Evolutionary conservation across 164 flowering plant genomes (phyloP).

Genomic region (Stephania cephalantha): DNA sequence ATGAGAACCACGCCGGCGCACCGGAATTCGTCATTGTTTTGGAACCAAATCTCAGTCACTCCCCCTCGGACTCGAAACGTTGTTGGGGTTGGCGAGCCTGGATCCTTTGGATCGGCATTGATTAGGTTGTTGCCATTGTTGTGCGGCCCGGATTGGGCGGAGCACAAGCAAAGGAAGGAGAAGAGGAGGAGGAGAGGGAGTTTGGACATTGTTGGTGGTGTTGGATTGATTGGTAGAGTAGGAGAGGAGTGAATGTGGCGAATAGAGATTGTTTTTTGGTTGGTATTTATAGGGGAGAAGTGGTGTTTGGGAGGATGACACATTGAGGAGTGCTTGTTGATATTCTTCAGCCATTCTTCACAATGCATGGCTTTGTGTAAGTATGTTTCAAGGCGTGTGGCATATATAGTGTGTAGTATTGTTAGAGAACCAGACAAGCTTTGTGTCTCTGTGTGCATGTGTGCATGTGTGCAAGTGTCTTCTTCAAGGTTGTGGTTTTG

Average conservation of each 20-base stretch:
- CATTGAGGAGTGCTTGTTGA: background rate
- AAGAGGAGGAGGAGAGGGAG: background rate
- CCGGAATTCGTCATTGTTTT: slow-evolving; percentile 28
- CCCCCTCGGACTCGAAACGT: slow-evolving; percentile 40
- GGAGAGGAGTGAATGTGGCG: background rate
- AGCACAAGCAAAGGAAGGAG: background rate
- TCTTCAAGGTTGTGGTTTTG: no score
- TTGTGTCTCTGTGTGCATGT: no score
- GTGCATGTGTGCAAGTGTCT: no score
- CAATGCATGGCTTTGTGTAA: background rate
- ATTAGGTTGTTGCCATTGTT: background rate
- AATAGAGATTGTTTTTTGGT: background rate
- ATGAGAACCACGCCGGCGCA: slow-evolving; percentile 38
- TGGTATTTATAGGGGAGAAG: background rate
- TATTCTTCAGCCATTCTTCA: background rate
- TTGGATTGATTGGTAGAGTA: background rate
- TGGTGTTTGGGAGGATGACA: background rate
- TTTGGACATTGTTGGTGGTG: background rate
- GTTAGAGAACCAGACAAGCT: no score
- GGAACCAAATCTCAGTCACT: slow-evolving; percentile 36
- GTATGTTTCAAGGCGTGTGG: no score
- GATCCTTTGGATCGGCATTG: slow-evolving; percentile 15
- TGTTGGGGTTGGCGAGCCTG: slow-evolving; percentile 23
- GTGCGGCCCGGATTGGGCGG: background rate
- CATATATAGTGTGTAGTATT: no score